Evolutionary conservation across 352 stramenopile genomes (phyloP), one percentile per base, ranked within the genome.

Genomic region (Globisporangium cederbergense): DNA sequence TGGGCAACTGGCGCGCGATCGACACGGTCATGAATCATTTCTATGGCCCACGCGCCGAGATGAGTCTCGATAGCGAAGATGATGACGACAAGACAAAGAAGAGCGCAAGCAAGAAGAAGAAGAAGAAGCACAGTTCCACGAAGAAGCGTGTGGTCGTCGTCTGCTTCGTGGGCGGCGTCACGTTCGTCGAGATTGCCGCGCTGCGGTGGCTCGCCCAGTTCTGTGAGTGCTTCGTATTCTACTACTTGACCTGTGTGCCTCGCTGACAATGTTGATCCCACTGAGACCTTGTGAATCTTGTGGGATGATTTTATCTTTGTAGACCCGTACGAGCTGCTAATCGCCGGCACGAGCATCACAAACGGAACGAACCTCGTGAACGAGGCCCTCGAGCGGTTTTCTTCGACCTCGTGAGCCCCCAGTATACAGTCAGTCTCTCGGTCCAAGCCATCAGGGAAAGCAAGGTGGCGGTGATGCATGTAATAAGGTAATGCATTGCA

Each of bases 101-200:
- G 40, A 76, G 68, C 25, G 25, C 25, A 28, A 28, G 25, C 25
- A 28, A 28, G 58, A 42, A 34, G 20, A 73, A 70, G 28, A 30
- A 40, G 8, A 76, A 73, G 64, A 88, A 83, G 56, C 10, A 20
- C 0, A 50, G 28, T n/a, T 58, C 36, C 7, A 62, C 32, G 45
- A 55, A 40, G 49, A 83, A 83, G 57, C 72, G 64, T 0, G 74
- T 89, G 9, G 62, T 91, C 0, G 68, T 93, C 6, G 76, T 91
- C 55, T 90, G 73, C 34, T 78, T 93, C 62, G 73, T 92, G 0
- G 85, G 86, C 1, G 85, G 85, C 5, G 71, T 93, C 4, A 89
- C 83, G 8, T 89, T 85, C 58, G 65, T 86, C 18, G 86, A 95
- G 56, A 76, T 93, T 50, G 83, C 86, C 11, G 86, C 84, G 9